Evolutionary conservation across 768 basidiomycete genomes (phyloP).

Genomic region (Termitomyces sp.): DNA sequence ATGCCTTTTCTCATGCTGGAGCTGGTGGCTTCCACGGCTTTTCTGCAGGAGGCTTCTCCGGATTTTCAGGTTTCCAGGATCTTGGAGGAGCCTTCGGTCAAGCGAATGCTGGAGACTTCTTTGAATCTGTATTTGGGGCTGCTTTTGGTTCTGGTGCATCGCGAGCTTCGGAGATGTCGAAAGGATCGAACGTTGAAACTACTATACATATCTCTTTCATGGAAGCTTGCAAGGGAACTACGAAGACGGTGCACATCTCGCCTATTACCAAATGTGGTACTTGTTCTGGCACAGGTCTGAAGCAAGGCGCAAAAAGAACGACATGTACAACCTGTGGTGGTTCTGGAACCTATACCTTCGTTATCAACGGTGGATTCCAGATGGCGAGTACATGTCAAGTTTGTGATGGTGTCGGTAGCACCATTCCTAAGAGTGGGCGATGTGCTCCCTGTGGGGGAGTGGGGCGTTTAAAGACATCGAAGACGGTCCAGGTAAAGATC

Average conservation of each 20-base stretch:
- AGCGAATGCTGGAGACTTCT: slow-evolving; percentile 59
- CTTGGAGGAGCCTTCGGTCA: slow-evolving; percentile 59
- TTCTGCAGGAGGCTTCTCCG: slow-evolving; percentile 50
- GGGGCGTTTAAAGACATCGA: slow-evolving; percentile 81
- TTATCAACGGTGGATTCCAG: slow-evolving; percentile 91
- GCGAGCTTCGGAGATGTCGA: slow-evolving; percentile 40
- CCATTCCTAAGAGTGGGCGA: slow-evolving; percentile 71
- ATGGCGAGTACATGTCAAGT: slow-evolving; percentile 89
- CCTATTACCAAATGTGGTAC: slow-evolving; percentile 82
- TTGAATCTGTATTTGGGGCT: slow-evolving; percentile 81
- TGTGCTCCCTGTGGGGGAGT: slow-evolving; percentile 83
- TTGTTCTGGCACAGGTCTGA: slow-evolving; percentile 86
- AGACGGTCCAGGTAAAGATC: slow-evolving; percentile 75
- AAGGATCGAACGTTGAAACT: slow-evolving; percentile 83
- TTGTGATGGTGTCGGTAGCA: slow-evolving; percentile 80
- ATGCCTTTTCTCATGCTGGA: slow-evolving; percentile 59
- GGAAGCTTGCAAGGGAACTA: slow-evolving; percentile 91
- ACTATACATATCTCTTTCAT: slow-evolving; percentile 77
- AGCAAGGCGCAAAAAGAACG: slow-evolving; percentile 76
- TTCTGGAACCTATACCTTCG: slow-evolving; percentile 83
- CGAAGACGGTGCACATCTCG: slow-evolving; percentile 68
- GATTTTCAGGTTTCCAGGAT: slow-evolving; percentile 70
- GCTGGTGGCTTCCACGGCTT: slow-evolving; percentile 40
- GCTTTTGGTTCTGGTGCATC: slow-evolving; percentile 47
- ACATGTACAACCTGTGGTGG: slow-evolving; percentile 83